A percentile compares a stretch with the other conserved stretches of the same genome.
Evolutionary conservation across 2,329 filamentous ascomycete genomes (phyloP).

Genomic region (Colletotrichum theobromicola): DNA sequence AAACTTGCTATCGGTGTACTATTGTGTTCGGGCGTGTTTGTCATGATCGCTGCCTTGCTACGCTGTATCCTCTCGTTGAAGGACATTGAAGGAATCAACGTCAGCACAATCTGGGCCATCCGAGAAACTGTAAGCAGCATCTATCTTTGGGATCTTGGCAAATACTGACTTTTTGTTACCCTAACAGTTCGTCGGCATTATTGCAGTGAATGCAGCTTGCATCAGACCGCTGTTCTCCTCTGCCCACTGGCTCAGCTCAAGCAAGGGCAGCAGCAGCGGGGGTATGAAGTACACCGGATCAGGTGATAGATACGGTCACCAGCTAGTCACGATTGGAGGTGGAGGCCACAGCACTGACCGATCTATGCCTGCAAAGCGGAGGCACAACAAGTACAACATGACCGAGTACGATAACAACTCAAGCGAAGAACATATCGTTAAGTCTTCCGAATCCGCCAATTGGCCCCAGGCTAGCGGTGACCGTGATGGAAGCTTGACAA

Average conservation of each 20-base stretch:
- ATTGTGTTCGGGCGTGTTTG: constrained; percentile 48
- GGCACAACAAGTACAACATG: constrained; percentile 17
- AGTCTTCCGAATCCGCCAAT: constrained; percentile 12
- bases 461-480: not conserved
- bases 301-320: constrained; percentile 28
- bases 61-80: constrained; percentile 44
- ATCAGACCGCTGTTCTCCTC: constrained; percentile 45
- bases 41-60: constrained; percentile 45
- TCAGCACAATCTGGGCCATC: constrained; percentile 46
- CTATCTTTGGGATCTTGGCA: not conserved
- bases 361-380: not conserved
- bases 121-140: constrained; percentile 40
- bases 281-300: constrained; percentile 27
- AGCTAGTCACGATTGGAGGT: constrained; percentile 29
- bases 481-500: not conserved
- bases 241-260: constrained; percentile 36
- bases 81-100: constrained; percentile 40
- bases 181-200: constrained; percentile 47
- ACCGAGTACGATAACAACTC: constrained; percentile 31
- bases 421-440: constrained; percentile 36
- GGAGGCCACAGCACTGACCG: constrained; percentile 18
- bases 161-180: not conserved
- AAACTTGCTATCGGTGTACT: constrained; percentile 43
- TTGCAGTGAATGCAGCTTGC: constrained; percentile 45
- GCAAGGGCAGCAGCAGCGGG: constrained; percentile 32